Evolutionary conservation across 2,329 filamentous ascomycete genomes (phyloP), one percentile per base, ranked within the genome.

Genomic region (Cryphonectria naterciae): DNA sequence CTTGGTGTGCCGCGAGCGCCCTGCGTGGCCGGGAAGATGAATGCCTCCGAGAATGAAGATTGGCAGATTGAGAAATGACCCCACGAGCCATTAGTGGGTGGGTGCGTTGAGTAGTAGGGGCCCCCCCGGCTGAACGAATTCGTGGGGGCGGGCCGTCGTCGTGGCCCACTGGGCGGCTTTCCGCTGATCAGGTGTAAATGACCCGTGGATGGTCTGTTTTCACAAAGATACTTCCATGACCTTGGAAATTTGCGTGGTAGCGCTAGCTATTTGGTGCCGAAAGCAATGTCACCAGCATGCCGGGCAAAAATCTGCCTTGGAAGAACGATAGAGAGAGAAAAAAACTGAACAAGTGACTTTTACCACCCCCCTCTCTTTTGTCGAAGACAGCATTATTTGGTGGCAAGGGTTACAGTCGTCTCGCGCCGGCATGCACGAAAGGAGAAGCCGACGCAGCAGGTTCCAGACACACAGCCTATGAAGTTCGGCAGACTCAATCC

Each of bases 111-210:
- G 13, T 49, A 15, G 54, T 32, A 32, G 32, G 28, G 15, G 13
- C 54, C 58, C 58, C 58, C 54, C 58, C 58, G 35, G 22, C 58
- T n/a, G 58, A 13, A 39, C 22, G 8, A 8, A n/a, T n/a, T 61
- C 58, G 58, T 61, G 58, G 58, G 58, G 58, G 58, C 58, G 58
- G 58, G 58, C 58, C 58, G 58, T 61, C 58, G 58, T 61, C 58
- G 10, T 10, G 58, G 58, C 35, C 58, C 58, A 39, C 58, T 39
- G 32, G 54, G 54, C 54, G 54, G 54, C 54, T 56, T 28, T 25
- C 10, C 8, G 32, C 32, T 61, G 58, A 61, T 37, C 35, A 61
- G 58, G 35, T 35, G 56, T 37, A 13, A 37, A 37, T 37, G 17
- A 11, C 46, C 49, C 64, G 64, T 65, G 64, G 49, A 32, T 65